Base-by-base conservation (phyloP, 768 basidiomycete species). In the Polyporus arcularius region DNA sequence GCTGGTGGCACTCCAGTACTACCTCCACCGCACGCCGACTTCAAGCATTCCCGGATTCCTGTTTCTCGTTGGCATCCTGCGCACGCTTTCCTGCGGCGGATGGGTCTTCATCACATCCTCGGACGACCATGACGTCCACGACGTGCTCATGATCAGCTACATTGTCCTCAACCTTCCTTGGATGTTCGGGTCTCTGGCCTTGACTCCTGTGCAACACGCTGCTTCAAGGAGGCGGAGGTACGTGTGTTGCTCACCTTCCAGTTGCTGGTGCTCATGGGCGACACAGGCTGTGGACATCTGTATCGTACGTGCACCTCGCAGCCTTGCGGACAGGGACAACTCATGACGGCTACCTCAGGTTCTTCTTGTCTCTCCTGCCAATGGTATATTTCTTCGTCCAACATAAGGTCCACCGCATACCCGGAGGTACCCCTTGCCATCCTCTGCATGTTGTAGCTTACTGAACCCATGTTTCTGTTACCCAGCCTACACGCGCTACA, bases 101-200 rank as follows among this genome's bases (percentile, higher is more conserved):
- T 96, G 94, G 94, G 92, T 95, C 31, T 96, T 87, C 67, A 85
- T 96, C 68, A 95, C 94, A 0, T 91, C 90, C 2, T 85, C 76
- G 53, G 94, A 96, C 70, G 82, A 90, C 74, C 92, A 93, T 66
- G 88, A 90, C 68, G 78, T 80, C 14, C 94, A 96, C 74, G 94
- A 96, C 70, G 74, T 94, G 40, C 85, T 87, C 70, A 96, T 96
- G 94, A 86, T 96, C 60, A 72, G 82, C 53, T 96, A 96, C 70
- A 90, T 96, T 62, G 79, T 91, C 4, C 83, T 85, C 71, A 94
- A 91, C 68, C 68, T 94, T 3, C 94, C 94, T 4, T 96, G 93
- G 93, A 96, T 96, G 94, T 65, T 86, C 28, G 85, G 91, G 30
- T 82, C 85, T 9, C 84, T 86, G 26, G 65, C 75, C 16, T 82